Conservation (phyloP, 2,329 filamentous ascomycete species). For the Falciphora oryzae region DNA sequence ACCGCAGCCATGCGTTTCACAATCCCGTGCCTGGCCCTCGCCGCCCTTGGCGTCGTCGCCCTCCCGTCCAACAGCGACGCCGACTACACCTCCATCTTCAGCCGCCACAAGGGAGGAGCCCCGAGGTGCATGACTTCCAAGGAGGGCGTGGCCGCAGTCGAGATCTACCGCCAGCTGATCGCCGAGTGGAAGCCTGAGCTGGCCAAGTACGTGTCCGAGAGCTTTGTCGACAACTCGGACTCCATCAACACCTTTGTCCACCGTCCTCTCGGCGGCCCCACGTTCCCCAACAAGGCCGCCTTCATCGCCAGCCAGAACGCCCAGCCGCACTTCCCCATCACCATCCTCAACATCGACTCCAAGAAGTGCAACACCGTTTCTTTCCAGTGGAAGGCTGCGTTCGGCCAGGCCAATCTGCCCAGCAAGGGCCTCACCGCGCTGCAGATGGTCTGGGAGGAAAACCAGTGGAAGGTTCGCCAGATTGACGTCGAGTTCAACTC, state of each 20-base stretch:
- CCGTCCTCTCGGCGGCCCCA: constrained; percentile 24
- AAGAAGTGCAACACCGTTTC: constrained; percentile 23
- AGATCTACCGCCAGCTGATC: constrained; percentile 24
- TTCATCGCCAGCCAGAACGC: constrained; percentile 25
- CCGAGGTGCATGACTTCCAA: constrained; percentile 18
- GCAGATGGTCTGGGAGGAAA: constrained; percentile 21
- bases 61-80: neutral
- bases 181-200: constrained; percentile 23
- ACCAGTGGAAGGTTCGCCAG: constrained; percentile 24
- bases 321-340: constrained; percentile 24
- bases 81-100: neutral
- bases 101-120: neutral
- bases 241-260: constrained; percentile 28
- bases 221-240: constrained; percentile 26
- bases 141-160: constrained; percentile 23
- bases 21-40: neutral
- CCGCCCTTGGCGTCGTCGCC: constrained; percentile 1
- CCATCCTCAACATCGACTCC: constrained; percentile 24
- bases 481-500: constrained; percentile 28
- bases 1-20: neutral
- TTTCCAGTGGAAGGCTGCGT: constrained; percentile 26
- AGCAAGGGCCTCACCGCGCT: constrained; percentile 26
- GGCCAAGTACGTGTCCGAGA: constrained; percentile 24
- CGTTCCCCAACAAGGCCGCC: constrained; percentile 26
- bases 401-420: constrained; percentile 24